A percentile compares a stretch with the other conserved stretches of the same genome.
Evolutionary conservation across 306 rosid genomes (phyloP).

Genomic region (Gastrolobium villosum): DNA sequence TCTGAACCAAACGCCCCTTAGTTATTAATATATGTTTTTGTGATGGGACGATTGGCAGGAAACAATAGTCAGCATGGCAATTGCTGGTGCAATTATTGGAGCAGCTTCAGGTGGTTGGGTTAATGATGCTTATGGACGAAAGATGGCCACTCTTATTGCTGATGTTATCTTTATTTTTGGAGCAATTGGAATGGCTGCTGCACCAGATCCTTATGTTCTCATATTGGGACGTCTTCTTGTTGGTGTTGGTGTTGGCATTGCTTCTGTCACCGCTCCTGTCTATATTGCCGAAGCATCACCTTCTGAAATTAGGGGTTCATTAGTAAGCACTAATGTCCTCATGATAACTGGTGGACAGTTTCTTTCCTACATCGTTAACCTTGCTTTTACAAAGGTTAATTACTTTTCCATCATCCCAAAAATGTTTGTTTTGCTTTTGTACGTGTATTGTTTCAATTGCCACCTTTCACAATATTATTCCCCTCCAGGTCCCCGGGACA

Average conservation of each 20-base stretch:
- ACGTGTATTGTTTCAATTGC: too few species aligned
- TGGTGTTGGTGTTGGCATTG: constrained; percentile 80
- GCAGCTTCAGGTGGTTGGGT: constrained; percentile 90
- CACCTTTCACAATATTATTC: too few species aligned
- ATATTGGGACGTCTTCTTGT: constrained; percentile 79
- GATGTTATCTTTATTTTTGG: constrained; percentile 75
- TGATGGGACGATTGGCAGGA: constrained; percentile 55
- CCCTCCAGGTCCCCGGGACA: constrained; percentile 79
- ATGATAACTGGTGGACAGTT: constrained; percentile 91
- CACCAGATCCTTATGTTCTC: constrained; percentile 77
- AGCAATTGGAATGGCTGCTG: constrained; percentile 76
- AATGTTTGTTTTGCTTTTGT: too few species aligned
- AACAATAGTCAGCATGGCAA: constrained; percentile 92
- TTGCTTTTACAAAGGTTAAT: constrained; percentile 51
- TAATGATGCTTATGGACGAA: constrained; percentile 80
- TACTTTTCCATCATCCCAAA: not conserved
- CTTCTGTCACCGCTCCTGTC: constrained; percentile 92
- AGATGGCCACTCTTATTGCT: constrained; percentile 81
- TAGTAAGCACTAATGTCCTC: constrained; percentile 83
- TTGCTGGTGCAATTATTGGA: constrained; percentile 86
- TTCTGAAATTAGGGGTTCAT: constrained; percentile 85
- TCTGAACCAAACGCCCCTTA: not conserved
- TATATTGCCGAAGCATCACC: constrained; percentile 95
- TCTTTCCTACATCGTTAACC: constrained; percentile 80
- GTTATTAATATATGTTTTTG: not conserved